These are phyloP conservation scores for Malania oleifera DNA, from an alignment of 164 flowering plant genomes.

Conservation along the genomic window DNA sequence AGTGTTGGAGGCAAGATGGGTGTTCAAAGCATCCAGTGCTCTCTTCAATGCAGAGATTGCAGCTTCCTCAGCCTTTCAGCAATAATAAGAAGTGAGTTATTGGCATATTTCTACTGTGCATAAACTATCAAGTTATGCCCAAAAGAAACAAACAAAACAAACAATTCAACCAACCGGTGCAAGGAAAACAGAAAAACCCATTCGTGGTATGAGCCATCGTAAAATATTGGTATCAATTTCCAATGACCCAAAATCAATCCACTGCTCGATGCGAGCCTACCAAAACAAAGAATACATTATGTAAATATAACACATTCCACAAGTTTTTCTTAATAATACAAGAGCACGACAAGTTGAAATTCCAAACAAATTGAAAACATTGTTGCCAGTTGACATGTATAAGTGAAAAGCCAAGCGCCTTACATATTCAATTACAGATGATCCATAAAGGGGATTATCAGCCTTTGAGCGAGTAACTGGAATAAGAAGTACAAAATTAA, in stretches of 20 bases:
- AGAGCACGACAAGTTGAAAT: no score
- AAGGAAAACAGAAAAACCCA: constrained; percentile 37
- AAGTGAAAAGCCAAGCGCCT: constrained; percentile 19
- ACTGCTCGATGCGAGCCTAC: constrained; percentile 73
- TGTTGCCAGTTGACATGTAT: no score
- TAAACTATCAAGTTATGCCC: no score
- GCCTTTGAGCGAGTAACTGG: constrained; percentile 68
- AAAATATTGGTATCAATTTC: constrained; percentile 55
- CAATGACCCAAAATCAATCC: constrained; percentile 75
- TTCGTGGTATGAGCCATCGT: constrained; percentile 49
- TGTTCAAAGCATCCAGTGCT: constrained; percentile 60
- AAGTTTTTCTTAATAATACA: neutral
- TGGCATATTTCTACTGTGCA: no score
- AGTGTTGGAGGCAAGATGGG: constrained; percentile 76
- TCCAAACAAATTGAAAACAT: no score
- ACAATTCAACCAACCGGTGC: constrained; percentile 44
- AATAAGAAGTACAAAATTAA: constrained; percentile 11
- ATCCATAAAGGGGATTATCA: constrained; percentile 56
- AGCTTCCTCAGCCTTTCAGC: constrained; percentile 57
- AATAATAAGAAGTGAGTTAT: no score
- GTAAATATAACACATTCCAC: no score
- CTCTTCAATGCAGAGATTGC: constrained; percentile 72
- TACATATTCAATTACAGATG: constrained; percentile 70
- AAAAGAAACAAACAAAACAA: no score
- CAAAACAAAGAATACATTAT: neutral